phyloP scores from a whole-genome alignment of 1,284 basidiomycete species.

The Ceratobasidium papillatum region DNA sequence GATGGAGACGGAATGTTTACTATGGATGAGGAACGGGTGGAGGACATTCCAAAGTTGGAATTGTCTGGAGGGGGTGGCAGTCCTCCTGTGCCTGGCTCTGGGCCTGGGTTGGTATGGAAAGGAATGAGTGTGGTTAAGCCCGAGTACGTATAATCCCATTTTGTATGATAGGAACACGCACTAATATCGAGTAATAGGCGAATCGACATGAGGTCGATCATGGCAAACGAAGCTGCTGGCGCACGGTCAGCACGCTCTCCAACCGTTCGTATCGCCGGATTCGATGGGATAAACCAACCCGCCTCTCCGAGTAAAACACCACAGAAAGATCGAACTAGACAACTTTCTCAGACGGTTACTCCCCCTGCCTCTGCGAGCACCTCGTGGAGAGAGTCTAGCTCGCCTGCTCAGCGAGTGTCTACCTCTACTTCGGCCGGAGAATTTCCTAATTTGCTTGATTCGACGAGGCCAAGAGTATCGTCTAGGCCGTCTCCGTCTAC shows the following conservation, averaged over 20 bases:
- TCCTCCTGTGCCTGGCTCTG: constrained; percentile 8
- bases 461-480: neutral
- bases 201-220: constrained; percentile 84
- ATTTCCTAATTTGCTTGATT: constrained; percentile 28
- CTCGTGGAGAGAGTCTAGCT: constrained; percentile 31
- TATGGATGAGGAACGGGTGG: constrained; percentile 66
- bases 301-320: constrained; percentile 34
- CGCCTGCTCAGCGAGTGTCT: neutral
- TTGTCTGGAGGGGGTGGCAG: constrained; percentile 48
- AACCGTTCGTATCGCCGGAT: constrained; percentile 45
- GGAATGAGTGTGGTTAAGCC: constrained; percentile 20
- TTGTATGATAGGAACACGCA: constrained; percentile 48
- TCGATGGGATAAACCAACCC: constrained; percentile 14
- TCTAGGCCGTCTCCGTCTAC: constrained; percentile 32
- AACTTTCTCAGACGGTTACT: constrained; percentile 25
- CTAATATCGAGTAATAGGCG: constrained; percentile 59
- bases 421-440: constrained; percentile 5
- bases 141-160: constrained; percentile 8
- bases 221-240: constrained; percentile 73
- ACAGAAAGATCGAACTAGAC: constrained; percentile 38
- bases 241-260: constrained; percentile 21
- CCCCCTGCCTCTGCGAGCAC: constrained; percentile 28
- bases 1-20: constrained; percentile 61
- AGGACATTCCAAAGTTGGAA: constrained; percentile 44
- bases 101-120: constrained; percentile 51